phyloP scores from a whole-genome alignment of 2,329 filamentous ascomycete species.

The Colletotrichum aenigma region DNA sequence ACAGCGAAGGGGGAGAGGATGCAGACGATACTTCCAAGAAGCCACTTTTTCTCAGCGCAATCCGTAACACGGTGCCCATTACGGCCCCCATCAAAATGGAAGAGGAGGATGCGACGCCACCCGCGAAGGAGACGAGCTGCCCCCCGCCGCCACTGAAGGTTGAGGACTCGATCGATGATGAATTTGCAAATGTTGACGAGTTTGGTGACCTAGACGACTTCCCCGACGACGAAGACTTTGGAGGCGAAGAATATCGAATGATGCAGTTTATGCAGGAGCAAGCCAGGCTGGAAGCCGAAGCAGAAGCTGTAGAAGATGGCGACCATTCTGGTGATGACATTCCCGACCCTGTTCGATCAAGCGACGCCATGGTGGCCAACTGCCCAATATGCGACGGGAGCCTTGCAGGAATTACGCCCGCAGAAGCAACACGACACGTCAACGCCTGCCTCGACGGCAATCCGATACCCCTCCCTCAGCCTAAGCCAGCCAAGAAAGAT shows the following conservation, averaged over 20 bases:
- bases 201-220: constrained; percentile 60
- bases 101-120: not conserved
- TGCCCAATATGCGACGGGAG: constrained; percentile 82
- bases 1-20: constrained; percentile 53
- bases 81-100: not conserved
- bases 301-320: constrained; percentile 51
- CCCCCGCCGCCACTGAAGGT: constrained; percentile 27
- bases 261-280: constrained; percentile 79
- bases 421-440: constrained; percentile 83
- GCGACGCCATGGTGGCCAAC: constrained; percentile 37
- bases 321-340: constrained; percentile 37
- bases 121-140: constrained; percentile 17
- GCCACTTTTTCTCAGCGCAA: not conserved
- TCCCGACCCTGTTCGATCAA: constrained; percentile 30
- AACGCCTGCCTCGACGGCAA: constrained; percentile 92
- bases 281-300: constrained; percentile 63
- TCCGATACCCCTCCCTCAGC: constrained; percentile 59
- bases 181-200: constrained; percentile 39
- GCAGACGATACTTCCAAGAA: constrained; percentile 3
- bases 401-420: constrained; percentile 62
- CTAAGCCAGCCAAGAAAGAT: constrained; percentile 12
- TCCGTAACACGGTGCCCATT: not conserved
- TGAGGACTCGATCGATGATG: constrained; percentile 32
- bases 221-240: constrained; percentile 48
- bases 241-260: constrained; percentile 69